A percentile compares a stretch with the other conserved stretches of the same genome.
Evolutionary conservation across 257 asterid species (phyloP).

Genomic region (Linderniella brevidens): DNA sequence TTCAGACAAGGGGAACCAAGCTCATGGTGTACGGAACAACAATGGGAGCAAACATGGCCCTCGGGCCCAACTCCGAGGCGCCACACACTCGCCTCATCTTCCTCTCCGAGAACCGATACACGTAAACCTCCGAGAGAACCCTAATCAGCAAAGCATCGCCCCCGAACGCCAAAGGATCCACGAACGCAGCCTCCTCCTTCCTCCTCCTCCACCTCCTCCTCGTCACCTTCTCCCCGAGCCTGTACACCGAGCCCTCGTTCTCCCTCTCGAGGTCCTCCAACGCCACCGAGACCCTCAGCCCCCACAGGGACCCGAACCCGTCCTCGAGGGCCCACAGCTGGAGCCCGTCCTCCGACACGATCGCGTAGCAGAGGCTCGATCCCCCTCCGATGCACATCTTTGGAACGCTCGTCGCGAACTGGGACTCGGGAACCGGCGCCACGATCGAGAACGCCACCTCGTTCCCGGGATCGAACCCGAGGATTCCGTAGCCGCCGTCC

Average conservation of each 20-base stretch:
- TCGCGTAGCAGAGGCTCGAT: conserved; percentile 17
- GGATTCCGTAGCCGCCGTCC: conserved; percentile 24
- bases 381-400: conserved; percentile 33
- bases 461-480: conserved; percentile 31
- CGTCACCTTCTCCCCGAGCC: background rate
- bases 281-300: background rate
- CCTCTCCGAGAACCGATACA: conserved; percentile 23
- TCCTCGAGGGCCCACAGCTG: conserved; percentile 47
- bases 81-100: conserved; percentile 30
- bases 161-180: background rate
- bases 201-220: background rate
- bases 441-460: conserved; percentile 32
- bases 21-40: conserved; percentile 39
- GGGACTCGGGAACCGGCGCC: conserved; percentile 26
- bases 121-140: background rate
- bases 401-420: conserved; percentile 13
- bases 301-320: conserved; percentile 11
- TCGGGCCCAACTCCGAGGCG: conserved; percentile 23
- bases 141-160: background rate
- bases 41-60: conserved; percentile 26
- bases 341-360: conserved; percentile 32
- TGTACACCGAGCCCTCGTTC: background rate
- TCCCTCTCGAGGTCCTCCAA: background rate
- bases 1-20: conserved; percentile 23
- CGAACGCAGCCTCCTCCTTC: background rate